Evolutionary conservation across 208 protist genomes (phyloP).

Genomic region (Leishmania turanica): DNA sequence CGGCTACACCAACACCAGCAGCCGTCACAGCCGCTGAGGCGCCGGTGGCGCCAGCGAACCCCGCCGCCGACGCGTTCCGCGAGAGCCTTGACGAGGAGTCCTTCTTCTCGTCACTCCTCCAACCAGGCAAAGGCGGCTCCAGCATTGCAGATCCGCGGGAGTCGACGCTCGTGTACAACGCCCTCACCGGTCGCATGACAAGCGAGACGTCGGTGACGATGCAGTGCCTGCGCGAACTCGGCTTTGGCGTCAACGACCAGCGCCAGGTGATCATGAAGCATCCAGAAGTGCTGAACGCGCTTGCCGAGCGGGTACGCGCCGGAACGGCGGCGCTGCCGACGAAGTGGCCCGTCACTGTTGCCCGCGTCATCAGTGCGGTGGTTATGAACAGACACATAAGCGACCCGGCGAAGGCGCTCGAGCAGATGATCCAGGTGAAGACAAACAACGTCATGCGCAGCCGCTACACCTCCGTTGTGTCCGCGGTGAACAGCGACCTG

Average conservation of each 20-base stretch:
- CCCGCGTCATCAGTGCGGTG: slow-evolving; percentile 57
- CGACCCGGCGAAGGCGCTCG: slow-evolving; percentile 74
- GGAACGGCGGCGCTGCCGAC: slow-evolving; percentile 55
- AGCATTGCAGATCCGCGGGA: slow-evolving; percentile 17
- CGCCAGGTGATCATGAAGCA: slow-evolving; percentile 68
- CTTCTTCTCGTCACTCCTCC: slow-evolving; percentile 36
- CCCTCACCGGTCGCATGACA: slow-evolving; percentile 84
- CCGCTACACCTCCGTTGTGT: slow-evolving; percentile 77
- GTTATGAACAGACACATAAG: slow-evolving; percentile 60
- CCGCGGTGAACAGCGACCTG: slow-evolving; percentile 33
- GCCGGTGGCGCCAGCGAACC: neutral
- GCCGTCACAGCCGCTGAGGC: neutral
- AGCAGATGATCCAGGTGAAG: slow-evolving; percentile 84
- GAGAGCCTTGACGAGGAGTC: slow-evolving; percentile 33
- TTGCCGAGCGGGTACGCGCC: slow-evolving; percentile 64
- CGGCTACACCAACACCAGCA: slow-evolving; percentile 3
- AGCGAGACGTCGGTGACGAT: slow-evolving; percentile 70
- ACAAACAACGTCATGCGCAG: slow-evolving; percentile 76
- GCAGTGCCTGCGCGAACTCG: slow-evolving; percentile 58
- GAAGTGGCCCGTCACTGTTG: slow-evolving; percentile 78
- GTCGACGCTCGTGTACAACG: slow-evolving; percentile 80
- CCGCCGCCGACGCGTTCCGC: slow-evolving; percentile 12
- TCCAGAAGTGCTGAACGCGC: slow-evolving; percentile 58
- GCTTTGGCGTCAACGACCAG: slow-evolving; percentile 78
- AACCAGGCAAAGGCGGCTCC: neutral